Conservation (phyloP, 805 yeast species). For the Ogataea ramenticola region DNA sequence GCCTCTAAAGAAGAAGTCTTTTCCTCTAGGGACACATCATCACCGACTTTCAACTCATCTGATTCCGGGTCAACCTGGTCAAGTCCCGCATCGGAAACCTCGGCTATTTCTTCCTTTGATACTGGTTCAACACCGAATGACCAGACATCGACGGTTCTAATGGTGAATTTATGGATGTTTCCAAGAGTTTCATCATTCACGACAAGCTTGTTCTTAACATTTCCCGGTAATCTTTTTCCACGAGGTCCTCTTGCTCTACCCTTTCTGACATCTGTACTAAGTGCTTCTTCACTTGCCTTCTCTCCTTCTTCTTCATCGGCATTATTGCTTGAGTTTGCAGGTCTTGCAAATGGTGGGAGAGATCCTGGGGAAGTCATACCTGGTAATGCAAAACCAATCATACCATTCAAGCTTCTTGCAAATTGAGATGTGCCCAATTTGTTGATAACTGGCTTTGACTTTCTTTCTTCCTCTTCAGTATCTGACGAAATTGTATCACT, state of each 20-base stretch:
- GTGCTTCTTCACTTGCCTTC: constrained; percentile 4
- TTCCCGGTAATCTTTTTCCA: constrained; percentile 61
- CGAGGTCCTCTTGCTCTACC: constrained; percentile 67
- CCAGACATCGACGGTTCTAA: constrained; percentile 33
- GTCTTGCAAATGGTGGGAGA: constrained; percentile 24
- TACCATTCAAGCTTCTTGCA: constrained; percentile 52
- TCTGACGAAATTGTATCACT: constrained; percentile 1
- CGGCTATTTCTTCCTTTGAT: neutral
- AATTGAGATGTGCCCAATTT: constrained; percentile 32
- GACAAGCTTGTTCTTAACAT: constrained; percentile 37
- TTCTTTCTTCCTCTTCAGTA: neutral
- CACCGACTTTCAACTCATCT: too few species aligned
- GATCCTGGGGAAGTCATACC: constrained; percentile 51
- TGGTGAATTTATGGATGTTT: constrained; percentile 22
- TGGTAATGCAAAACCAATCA: constrained; percentile 44
- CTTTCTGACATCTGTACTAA: constrained; percentile 29
- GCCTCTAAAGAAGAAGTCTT: neutral
- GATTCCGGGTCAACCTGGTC: neutral
- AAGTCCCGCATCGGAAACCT: too few species aligned
- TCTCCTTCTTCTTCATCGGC: constrained; percentile 8
- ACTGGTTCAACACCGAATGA: constrained; percentile 6
- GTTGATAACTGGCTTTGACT: neutral
- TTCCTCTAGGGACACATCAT: neutral
- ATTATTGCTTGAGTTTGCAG: constrained; percentile 9
- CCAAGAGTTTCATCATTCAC: constrained; percentile 27